Evolutionary conservation across 768 basidiomycete genomes (phyloP).

Genomic region (Boletus subparvulus): DNA sequence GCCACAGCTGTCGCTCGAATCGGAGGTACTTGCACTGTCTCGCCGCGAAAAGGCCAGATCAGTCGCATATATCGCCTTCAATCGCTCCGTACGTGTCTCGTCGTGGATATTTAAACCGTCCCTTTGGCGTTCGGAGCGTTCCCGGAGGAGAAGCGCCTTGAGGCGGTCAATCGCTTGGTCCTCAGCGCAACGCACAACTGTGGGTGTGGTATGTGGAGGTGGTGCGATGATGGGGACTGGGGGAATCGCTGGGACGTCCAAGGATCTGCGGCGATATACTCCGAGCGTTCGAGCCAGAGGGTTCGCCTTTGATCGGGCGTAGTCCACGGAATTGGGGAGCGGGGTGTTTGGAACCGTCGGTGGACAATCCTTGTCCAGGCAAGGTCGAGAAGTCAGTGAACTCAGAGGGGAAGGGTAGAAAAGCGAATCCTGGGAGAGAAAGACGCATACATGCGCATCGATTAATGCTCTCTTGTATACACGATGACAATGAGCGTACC

Average conservation of each 20-base stretch:
- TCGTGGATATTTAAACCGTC: conserved; percentile 33
- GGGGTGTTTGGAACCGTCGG: conserved; percentile 30
- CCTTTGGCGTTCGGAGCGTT: conserved; percentile 34
- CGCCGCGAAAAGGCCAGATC: background rate
- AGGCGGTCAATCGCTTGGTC: conserved; percentile 47
- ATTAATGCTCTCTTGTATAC: background rate
- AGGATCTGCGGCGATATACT: conserved; percentile 1
- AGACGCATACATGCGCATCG: conserved; percentile 8
- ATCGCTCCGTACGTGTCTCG: conserved; percentile 7
- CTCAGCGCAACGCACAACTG: conserved; percentile 29
- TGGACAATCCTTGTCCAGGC: conserved; percentile 3
- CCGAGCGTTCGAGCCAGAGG: conserved; percentile 24
- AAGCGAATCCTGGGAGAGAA: conserved; percentile 7
- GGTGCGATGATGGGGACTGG: conserved; percentile 57
- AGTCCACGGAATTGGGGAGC: conserved; percentile 22
- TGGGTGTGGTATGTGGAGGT: conserved; percentile 37
- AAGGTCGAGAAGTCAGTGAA: background rate
- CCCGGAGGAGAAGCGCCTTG: conserved; percentile 40
- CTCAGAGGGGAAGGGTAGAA: conserved; percentile 8
- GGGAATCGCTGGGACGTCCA: conserved; percentile 6
- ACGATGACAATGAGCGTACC: conserved; percentile 2
- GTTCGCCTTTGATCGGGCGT: conserved; percentile 22
- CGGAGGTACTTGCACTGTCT: conserved; percentile 7
- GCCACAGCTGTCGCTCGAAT: conserved; percentile 10
- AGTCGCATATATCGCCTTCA: background rate